phyloP scores from a whole-genome alignment of 2,329 filamentous ascomycete genomes.

The Colletotrichum simmondsii region DNA sequence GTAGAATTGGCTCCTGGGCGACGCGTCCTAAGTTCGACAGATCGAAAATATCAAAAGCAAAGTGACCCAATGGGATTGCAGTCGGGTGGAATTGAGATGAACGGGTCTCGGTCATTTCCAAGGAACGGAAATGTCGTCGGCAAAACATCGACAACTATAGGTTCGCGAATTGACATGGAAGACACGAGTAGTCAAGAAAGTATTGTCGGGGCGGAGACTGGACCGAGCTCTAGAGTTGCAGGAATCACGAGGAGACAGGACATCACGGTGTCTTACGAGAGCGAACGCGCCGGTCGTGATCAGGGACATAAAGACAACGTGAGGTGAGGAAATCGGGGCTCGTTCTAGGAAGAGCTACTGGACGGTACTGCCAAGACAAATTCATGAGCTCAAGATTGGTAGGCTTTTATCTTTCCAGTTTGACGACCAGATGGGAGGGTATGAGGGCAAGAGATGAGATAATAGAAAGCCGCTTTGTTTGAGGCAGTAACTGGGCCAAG shows the following conservation, averaged over 20 bases:
- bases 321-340: neutral
- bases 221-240: neutral
- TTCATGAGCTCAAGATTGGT: no score
- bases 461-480: no score
- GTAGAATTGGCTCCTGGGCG: conserved; percentile 1
- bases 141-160: neutral
- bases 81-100: neutral
- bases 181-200: conserved; percentile 11
- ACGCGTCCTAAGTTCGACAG: neutral
- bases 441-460: no score
- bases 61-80: neutral
- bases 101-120: neutral
- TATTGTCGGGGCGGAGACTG: neutral
- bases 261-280: neutral
- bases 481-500: no score
- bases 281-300: neutral
- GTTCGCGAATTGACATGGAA: neutral
- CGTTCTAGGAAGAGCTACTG: no score
- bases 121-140: neutral
- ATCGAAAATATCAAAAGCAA: conserved; percentile 10
- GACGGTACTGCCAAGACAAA: no score
- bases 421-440: no score
- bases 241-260: neutral
- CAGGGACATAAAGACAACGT: neutral
- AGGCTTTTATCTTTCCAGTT: no score